Conservation (phyloP, 2,329 filamentous ascomycete species). For the Botryotinia calthae region DNA sequence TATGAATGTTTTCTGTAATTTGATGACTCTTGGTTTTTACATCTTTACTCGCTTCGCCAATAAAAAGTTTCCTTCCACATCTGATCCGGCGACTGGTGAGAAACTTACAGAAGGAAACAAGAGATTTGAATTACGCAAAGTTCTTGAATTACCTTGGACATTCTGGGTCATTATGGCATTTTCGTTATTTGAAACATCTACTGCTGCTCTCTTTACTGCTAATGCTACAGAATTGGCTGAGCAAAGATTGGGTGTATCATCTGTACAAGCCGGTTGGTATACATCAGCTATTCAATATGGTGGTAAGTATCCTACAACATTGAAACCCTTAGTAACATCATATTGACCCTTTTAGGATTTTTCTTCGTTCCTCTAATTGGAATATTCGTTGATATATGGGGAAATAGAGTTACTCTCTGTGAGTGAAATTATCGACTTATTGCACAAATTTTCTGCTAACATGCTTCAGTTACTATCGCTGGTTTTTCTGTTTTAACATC, state of each 20-base stretch:
- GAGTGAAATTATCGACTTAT: conserved; percentile 26
- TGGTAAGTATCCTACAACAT: conserved; percentile 32
- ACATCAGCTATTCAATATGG: conserved; percentile 55
- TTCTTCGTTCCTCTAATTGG: conserved; percentile 55
- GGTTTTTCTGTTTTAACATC: conserved; percentile 51
- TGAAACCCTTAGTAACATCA: neutral
- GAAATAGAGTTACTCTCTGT: conserved; percentile 50
- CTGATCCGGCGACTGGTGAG: conserved; percentile 57
- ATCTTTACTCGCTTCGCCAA: conserved; percentile 50
- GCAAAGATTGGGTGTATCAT: conserved; percentile 54
- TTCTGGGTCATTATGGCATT: conserved; percentile 57
- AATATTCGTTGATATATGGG: conserved; percentile 48
- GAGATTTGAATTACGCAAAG: conserved; percentile 54
- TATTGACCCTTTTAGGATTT: conserved; percentile 43
- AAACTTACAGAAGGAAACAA: conserved; percentile 58
- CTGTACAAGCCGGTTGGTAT: conserved; percentile 60
- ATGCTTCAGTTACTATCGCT: conserved; percentile 42
- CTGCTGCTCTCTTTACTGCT: conserved; percentile 52
- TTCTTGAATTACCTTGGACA: conserved; percentile 57
- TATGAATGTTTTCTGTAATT: conserved; percentile 63
- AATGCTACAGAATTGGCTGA: conserved; percentile 62
- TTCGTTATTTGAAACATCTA: conserved; percentile 57
- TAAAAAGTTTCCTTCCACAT: conserved; percentile 7
- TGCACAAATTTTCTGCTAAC: neutral
- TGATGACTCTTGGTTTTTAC: conserved; percentile 52